Evolutionary conservation across 2,329 filamentous ascomycete genomes (phyloP).

Genomic region (Amauroascus verrucosus): DNA sequence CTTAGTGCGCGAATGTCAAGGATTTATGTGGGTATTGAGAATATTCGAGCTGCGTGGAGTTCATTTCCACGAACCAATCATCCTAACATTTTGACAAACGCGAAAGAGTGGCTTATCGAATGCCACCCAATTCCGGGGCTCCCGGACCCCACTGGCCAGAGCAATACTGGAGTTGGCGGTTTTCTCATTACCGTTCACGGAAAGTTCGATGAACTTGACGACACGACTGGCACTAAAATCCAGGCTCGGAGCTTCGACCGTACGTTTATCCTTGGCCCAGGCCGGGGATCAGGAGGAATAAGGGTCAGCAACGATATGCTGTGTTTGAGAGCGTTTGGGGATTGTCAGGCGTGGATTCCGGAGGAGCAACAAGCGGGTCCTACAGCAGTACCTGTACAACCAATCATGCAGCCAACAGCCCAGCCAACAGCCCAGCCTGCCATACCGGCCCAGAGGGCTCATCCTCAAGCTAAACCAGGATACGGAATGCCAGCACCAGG

Average conservation of each 20-base stretch:
- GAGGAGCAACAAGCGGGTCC: slow-evolving; percentile 24
- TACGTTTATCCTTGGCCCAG: slow-evolving; percentile 68
- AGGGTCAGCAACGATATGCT: slow-evolving; percentile 73
- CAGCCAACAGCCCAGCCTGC: slow-evolving; percentile 17
- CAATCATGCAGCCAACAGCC: slow-evolving; percentile 15
- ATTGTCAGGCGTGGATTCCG: slow-evolving; percentile 42
- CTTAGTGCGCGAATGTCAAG: slow-evolving; percentile 53
- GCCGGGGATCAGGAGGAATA: slow-evolving; percentile 53
- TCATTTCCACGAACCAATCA: slow-evolving; percentile 63
- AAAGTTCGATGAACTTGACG: slow-evolving; percentile 67
- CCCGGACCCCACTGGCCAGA: slow-evolving; percentile 56
- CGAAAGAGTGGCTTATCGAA: slow-evolving; percentile 71
- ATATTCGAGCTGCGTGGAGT: slow-evolving; percentile 60
- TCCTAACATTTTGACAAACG: slow-evolving; percentile 55
- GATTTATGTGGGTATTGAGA: slow-evolving; percentile 52
- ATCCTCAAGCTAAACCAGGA: slow-evolving; percentile 27
- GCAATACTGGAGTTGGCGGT: slow-evolving; percentile 59
- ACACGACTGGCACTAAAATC: slow-evolving; percentile 45
- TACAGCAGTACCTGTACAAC: slow-evolving; percentile 30
- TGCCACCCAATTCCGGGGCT: slow-evolving; percentile 64
- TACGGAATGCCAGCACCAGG: slow-evolving; percentile 35
- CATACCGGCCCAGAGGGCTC: slow-evolving; percentile 14
- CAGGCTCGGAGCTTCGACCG: slow-evolving; percentile 69
- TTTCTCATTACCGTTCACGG: slow-evolving; percentile 71
- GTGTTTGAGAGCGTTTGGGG: slow-evolving; percentile 58